Conservation (phyloP, 495 filamentous ascomycete species). For the Penicillium verhagenii region DNA sequence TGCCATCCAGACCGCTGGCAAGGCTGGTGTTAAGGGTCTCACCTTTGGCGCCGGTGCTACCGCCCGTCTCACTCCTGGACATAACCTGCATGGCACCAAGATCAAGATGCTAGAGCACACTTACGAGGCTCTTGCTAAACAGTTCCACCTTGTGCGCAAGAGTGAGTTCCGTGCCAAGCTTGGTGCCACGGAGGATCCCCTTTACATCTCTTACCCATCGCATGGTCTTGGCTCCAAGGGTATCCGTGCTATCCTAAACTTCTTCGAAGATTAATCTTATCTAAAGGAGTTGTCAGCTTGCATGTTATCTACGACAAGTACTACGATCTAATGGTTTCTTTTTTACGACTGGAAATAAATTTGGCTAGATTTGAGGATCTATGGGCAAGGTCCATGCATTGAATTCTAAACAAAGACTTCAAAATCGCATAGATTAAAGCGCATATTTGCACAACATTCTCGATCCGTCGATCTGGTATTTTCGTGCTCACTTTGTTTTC, state of each 20-base stretch:
- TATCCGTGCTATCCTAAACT: conserved; percentile 72
- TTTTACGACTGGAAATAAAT: conserved; percentile 2
- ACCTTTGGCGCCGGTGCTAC: conserved; percentile 81
- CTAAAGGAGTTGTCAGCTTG: conserved; percentile 1
- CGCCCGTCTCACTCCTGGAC: conserved; percentile 63
- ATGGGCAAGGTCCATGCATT: background rate
- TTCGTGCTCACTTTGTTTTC: background rate
- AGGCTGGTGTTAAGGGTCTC: conserved; percentile 60
- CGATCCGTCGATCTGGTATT: background rate
- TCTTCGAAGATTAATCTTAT: conserved; percentile 68
- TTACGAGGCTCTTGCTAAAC: conserved; percentile 72
- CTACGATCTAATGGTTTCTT: conserved; percentile 2
- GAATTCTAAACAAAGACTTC: background rate
- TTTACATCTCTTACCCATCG: conserved; percentile 79
- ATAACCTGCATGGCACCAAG: conserved; percentile 70
- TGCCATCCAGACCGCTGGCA: conserved; percentile 67
- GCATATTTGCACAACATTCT: no score
- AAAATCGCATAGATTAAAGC: background rate
- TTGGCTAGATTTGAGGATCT: background rate
- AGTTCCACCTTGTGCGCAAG: conserved; percentile 77
- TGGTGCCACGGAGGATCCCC: conserved; percentile 70
- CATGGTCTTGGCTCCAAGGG: conserved; percentile 76
- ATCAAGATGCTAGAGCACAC: conserved; percentile 72
- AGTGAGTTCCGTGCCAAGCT: conserved; percentile 86
- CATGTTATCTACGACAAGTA: background rate